Evolutionary conservation across 768 basidiomycete genomes (phyloP), one percentile per base, ranked within the genome.

Genomic region (Austroboletus eburneus): DNA sequence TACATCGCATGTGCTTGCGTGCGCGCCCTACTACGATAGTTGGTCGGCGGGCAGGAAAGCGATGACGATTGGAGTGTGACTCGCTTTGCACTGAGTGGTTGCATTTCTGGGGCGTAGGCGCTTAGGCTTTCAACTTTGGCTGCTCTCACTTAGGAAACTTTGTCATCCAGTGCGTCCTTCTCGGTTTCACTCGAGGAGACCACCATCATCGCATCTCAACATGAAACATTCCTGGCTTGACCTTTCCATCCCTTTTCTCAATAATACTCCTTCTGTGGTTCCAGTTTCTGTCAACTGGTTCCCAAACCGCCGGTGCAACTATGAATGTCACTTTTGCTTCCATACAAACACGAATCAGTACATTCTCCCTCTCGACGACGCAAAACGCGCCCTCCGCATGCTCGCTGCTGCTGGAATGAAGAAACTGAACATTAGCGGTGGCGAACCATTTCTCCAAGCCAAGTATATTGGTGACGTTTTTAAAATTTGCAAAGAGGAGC

Each of bases 281-380:
- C 60, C 60, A 16, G 48, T 62, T 1, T 62, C 61, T 1, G 62
- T 61, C 3, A 62, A 62, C 39, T 62, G 61, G 61, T 62, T 62
- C 18, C 61, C 61, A 27, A 54, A 55, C 18, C 44, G 61, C 16
- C 46, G 53, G 1, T 62, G 61, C 36, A 73, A 73, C 30, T 73
- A 73, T 20, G 49, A 59, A 7, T 71, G 70, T 27, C 58, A 65
- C 4, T 72, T 73, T 42, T 73, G 72, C 49, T 72, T 74, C 38
- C 72, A 73, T 30, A 74, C 72, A 1, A 59, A 52, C 39, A 69
- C 62, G 13, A 69, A 65, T n/a, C 43, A 62, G 3, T 56, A 54
- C 10, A 68, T 71, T 16, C 59, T 73, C 5, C 62, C 64, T 2
- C 32, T 73, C 10, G 63, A 69, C 2, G 59, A 71, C 9, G 69